phyloP scores from a whole-genome alignment of 345 rosid genomes.

The Citropsis articulata region DNA sequence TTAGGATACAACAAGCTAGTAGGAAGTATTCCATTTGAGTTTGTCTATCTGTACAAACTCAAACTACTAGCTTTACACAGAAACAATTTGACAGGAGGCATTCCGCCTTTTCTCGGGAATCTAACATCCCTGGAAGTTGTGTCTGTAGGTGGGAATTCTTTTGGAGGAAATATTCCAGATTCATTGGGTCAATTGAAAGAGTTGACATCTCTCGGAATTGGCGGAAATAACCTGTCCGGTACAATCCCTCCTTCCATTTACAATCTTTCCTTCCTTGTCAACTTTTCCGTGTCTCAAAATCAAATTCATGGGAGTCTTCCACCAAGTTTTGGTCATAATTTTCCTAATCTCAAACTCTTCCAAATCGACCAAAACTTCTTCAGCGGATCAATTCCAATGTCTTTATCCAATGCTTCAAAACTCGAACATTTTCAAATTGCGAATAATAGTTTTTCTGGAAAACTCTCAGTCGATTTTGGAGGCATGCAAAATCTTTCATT shows the following conservation, averaged over 20 bases:
- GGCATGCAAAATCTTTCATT: neutral
- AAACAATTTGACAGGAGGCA: conserved; percentile 11
- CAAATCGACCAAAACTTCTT: neutral
- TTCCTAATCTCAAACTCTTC: conserved; percentile 7
- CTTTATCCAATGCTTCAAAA: conserved; percentile 25
- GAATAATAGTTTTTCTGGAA: conserved; percentile 18
- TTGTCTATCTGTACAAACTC: too few species aligned
- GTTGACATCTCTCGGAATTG: neutral
- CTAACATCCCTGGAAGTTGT: conserved; percentile 5
- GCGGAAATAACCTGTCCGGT: neutral
- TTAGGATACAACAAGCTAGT: too few species aligned
- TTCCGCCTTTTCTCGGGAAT: conserved; percentile 19
- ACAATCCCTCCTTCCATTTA: conserved; percentile 11
- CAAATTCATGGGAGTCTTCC: conserved; percentile 25
- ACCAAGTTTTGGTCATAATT: conserved; percentile 5
- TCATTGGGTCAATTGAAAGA: conserved; percentile 9
- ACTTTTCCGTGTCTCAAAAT: neutral
- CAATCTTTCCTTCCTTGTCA: neutral
- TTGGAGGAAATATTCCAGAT: neutral
- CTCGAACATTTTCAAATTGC: neutral
- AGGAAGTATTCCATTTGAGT: too few species aligned
- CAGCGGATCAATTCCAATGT: conserved; percentile 16
- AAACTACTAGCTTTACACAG: neutral
- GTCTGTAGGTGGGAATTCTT: neutral
- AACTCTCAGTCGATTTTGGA: conserved; percentile 14